Conservation (phyloP, 192 early-diverging fungal species). For the Kickxella alabastrina region DNA sequence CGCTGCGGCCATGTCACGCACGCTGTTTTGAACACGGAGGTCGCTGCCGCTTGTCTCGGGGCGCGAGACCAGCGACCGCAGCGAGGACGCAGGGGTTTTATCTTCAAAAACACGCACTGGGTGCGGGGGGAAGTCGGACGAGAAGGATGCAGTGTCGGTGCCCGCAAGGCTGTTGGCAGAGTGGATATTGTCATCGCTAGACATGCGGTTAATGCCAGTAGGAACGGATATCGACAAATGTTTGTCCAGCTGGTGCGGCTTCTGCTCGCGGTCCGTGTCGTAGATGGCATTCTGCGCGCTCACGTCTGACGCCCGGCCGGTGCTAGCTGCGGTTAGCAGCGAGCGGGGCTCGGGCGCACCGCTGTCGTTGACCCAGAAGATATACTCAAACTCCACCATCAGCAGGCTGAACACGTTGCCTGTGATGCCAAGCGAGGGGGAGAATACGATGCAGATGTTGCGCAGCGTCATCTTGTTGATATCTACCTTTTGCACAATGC, state of each 20-base stretch:
- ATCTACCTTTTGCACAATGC: constrained; percentile 77
- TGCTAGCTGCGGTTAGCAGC: constrained; percentile 11
- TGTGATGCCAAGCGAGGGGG: constrained; percentile 90
- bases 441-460: constrained; percentile 95
- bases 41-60: constrained; percentile 4
- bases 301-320: neutral
- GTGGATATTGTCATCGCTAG: constrained; percentile 5
- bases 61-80: constrained; percentile 13
- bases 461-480: constrained; percentile 93
- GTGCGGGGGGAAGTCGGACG: constrained; percentile 4
- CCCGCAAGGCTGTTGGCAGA: constrained; percentile 10
- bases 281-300: too few species aligned
- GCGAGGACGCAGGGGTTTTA: constrained; percentile 1
- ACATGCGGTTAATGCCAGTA: constrained; percentile 22
- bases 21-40: neutral
- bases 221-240: constrained; percentile 31
- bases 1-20: neutral
- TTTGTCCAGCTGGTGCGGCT: neutral
- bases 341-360: constrained; percentile 53
- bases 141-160: constrained; percentile 1
- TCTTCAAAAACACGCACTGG: neutral
- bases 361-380: constrained; percentile 71
- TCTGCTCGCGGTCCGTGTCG: neutral
- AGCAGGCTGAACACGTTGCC: constrained; percentile 90
- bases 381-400: constrained; percentile 84